Conservation (phyloP, 2,329 filamentous ascomycete species). For the Ophiocordyceps camponoti-saundersi region DNA sequence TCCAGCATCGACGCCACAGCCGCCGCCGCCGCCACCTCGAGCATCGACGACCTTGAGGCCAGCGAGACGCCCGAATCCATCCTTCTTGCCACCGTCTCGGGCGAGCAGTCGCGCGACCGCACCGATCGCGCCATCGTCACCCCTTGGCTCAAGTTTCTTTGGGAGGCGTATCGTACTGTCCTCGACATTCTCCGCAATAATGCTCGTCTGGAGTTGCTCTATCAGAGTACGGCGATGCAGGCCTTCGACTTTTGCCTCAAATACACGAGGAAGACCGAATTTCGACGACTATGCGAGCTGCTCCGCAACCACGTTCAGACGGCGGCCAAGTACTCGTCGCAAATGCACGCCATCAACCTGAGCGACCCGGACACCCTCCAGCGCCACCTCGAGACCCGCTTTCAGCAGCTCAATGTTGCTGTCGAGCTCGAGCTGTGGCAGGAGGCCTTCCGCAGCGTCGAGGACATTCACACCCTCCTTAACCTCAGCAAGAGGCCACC, state of each 20-base stretch:
- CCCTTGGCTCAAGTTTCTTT: slow-evolving; percentile 97
- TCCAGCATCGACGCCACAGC: slow-evolving; percentile 59
- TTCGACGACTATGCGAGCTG: slow-evolving; percentile 93
- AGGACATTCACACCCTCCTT: slow-evolving; percentile 95
- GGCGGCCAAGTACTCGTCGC: slow-evolving; percentile 94
- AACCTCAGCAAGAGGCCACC: slow-evolving; percentile 95
- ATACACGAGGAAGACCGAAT: slow-evolving; percentile 97
- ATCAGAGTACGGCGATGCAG: slow-evolving; percentile 94
- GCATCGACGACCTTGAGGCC: slow-evolving; percentile 88
- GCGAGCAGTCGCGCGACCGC: slow-evolving; percentile 91
- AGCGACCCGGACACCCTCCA: slow-evolving; percentile 95
- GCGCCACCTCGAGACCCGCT: slow-evolving; percentile 91
- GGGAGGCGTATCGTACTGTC: slow-evolving; percentile 98
- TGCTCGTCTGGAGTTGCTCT: slow-evolving; percentile 90
- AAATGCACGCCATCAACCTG: slow-evolving; percentile 99
- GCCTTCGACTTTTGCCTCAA: slow-evolving; percentile 98
- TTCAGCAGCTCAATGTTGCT: slow-evolving; percentile 95
- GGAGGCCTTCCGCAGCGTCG: slow-evolving; percentile 96
- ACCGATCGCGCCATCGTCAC: slow-evolving; percentile 97
- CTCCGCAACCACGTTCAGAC: slow-evolving; percentile 98
- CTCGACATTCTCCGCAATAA: slow-evolving; percentile 99
- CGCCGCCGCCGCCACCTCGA: slow-evolving; percentile 33
- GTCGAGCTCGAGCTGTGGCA: slow-evolving; percentile 98
- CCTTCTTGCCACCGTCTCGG: slow-evolving; percentile 90
- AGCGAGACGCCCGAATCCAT: slow-evolving; percentile 97